Percentiles rank a stretch among this genome's conserved stretches.
phyloP scores from a whole-genome alignment of 495 filamentous ascomycete species.

The Podospora pseudoanserina region DNA sequence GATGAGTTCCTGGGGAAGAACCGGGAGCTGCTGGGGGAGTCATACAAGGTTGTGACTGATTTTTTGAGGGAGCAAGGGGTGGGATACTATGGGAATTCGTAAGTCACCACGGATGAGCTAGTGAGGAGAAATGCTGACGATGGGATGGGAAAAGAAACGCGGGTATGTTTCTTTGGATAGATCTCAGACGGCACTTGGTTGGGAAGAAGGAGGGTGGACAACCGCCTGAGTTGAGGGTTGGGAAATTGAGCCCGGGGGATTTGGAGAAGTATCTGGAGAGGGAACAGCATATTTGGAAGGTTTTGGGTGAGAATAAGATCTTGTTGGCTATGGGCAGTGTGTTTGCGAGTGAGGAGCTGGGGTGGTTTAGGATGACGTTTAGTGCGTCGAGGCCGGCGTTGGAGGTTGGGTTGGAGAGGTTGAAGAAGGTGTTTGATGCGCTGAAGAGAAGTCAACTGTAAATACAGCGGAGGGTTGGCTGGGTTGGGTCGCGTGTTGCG shows the following conservation, averaged over 20 bases:
- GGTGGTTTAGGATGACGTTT: slow-evolving; percentile 54
- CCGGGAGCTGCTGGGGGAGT: slow-evolving; percentile 33
- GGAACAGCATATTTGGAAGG: slow-evolving; percentile 29
- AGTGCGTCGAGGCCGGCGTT: slow-evolving; percentile 35
- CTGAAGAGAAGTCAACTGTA: background rate
- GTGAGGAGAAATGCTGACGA: background rate
- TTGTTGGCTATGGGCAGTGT: slow-evolving; percentile 40
- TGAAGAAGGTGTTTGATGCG: slow-evolving; percentile 9
- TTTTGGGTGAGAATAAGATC: slow-evolving; percentile 42
- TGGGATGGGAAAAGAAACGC: slow-evolving; percentile 7
- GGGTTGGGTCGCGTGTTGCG: background rate
- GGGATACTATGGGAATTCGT: slow-evolving; percentile 21
- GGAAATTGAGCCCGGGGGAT: background rate
- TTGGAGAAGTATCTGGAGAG: slow-evolving; percentile 11
- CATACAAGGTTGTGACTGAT: slow-evolving; percentile 32
- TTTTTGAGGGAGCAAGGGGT: slow-evolving; percentile 38
- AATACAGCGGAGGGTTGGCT: slow-evolving; percentile 1
- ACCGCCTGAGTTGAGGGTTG: background rate
- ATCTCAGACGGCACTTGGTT: slow-evolving; percentile 12
- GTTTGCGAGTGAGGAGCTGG: slow-evolving; percentile 46
- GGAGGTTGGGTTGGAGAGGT: slow-evolving; percentile 33
- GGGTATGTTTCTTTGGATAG: slow-evolving; percentile 19
- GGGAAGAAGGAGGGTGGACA: background rate
- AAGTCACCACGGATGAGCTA: slow-evolving; percentile 2
- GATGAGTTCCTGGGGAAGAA: slow-evolving; percentile 40